Base-by-base conservation (phyloP, 129 eudicot genomes). In the Mikania micrantha region DNA sequence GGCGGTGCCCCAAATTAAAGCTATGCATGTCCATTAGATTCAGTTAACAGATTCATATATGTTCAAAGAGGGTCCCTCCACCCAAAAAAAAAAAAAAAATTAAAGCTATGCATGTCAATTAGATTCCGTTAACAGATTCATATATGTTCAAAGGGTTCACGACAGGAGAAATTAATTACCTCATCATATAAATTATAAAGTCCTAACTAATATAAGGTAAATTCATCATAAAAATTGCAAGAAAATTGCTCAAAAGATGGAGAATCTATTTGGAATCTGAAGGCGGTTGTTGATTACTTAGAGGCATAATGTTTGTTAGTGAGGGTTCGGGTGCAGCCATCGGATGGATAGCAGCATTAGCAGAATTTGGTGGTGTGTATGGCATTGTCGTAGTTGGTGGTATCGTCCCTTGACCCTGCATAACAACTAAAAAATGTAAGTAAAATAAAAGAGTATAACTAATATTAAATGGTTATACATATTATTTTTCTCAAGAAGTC, bases 401-500 rank as follows among this genome's bases (percentile, higher is more conserved):
- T 41, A 70, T 70, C 29, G 41, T n/a, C 13, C 67, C 78, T 61
- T 82, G 78, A 32, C 71, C 91, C 85, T 79, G 66, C 70, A 64
- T 73, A 64, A 73, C 20, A 12, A 54, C n/a, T n/a, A 6, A 41
- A 69, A 19, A 47, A 15, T 2, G 4, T 38, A 12, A 3, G 38
- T 27, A 68, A 52, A 66, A 4, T 19, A 39, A 45, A 20, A 1
- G 60, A 72, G 62, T 72, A 34, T 1, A 9, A 15, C 20, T 42
- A 9, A 60, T 49, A 15, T 21, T 20, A 50, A 16, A 21, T 49
- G 1, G 57, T 2, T 19, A 9, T 50, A 44, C 50, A 44, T n/a
- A n/a, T n/a, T n/a, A n/a, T n/a, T n/a, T n/a, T n/a, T n/a, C n/a
- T n/a, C n/a, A n/a, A n/a, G n/a, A n/a, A n/a, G n/a, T n/a, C n/a